Base-by-base conservation (phyloP, 2,329 filamentous ascomycete species). In the Macrophomina pseudophaseolina region DNA sequence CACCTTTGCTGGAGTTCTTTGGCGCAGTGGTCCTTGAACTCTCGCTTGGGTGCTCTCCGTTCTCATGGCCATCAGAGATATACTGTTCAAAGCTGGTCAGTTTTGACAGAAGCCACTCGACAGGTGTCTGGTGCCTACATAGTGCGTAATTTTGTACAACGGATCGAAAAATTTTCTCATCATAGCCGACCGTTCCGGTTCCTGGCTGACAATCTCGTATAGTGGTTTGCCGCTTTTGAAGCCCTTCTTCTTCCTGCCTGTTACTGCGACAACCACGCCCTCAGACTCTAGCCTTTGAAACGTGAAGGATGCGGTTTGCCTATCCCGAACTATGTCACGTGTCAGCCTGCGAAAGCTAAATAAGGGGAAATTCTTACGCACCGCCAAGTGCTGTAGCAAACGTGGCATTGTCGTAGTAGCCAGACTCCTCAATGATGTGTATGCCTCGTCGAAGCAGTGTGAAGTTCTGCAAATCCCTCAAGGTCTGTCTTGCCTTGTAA, bases 161-260 rank as follows among this genome's bases (percentile, higher is more conserved):
- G 72, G 72, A 65, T 74, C 67, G 63, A 73, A 74, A 52, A 71
- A 73, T 38, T 67, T 42, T 14, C 67, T 48, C 28, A 69, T 65
- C 65, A 74, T 67, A 7, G 30, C 35, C 5, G 33, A 46, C n/a
- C 28, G 40, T 51, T 40, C 18, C 12, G 52, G 42, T 2, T 66
- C 66, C 23, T 49, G 44, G 18, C 44, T 58, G 14, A 60, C 64
- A 23, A 68, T 16, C 3, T 18, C 16, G 42, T 64, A 69, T 7
- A 44, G 65, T 2, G 68, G 64, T 42, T 66, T 66, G 3, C 66
- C 68, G 5, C 32, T 66, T n/a, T 66, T 48, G 58, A 66, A 67
- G 30, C 60, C 66, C 11, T 59, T 63, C 30, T 65, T 68, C 32
- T 65, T 67, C 12, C 48, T 49, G 2, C 67, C 65, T n/a, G 64